Base-by-base conservation (phyloP, 1,284 basidiomycete genomes). In the Phaffia rhodozyma region DNA sequence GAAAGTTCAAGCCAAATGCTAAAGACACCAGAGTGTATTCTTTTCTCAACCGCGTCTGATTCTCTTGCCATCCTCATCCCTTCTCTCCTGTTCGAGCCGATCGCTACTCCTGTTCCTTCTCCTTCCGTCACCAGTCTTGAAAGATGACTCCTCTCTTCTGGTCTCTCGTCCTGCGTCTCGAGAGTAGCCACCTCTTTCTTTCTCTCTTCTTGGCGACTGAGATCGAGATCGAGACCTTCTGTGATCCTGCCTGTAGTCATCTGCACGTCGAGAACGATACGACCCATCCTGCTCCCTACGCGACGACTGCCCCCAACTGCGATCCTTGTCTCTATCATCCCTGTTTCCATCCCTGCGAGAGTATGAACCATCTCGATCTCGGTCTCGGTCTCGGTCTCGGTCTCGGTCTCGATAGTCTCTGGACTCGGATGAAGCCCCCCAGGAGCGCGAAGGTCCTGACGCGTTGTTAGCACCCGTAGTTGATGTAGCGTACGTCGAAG, bases 401-500 rank as follows among this genome's bases (percentile, higher is more conserved):
- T 50, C 66, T 18, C 48, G 48, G 49, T 23, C 47, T 23, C 23
- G 58, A 5, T 54, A 50, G 27, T 47, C 60, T 25, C n/a, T 61
- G 53, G 20, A 48, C 47, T 60, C 34, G 38, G 38, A 43, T 16
- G 38, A 43, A 43, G 38, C 38, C 16, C 38, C 38, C 38, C 38
- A 43, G 38, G 38, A 43, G 38, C 38, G 38, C 16, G 38, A 43
- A 43, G 38, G 38, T 2, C 38, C 38, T 43, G 38, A 43, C 13
- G 38, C 38, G 13, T 43, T 43, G 38, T 43, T 43, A 2, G 38
- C 59, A 71, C 68, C 53, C 71, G 67, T 68, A 71, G 64, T 68
- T 73, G 62, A 60, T 71, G 66, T 65, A 68, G 66, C 50, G 72
- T 69, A 68, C 72, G 72, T 1, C 30, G 69, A 67, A 52, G 65